A percentile compares a stretch with the other conserved stretches of the same genome.
Conservation (phyloP, 768 basidiomycete genomes). For the Candolleomyces aberdarensis region DNA sequence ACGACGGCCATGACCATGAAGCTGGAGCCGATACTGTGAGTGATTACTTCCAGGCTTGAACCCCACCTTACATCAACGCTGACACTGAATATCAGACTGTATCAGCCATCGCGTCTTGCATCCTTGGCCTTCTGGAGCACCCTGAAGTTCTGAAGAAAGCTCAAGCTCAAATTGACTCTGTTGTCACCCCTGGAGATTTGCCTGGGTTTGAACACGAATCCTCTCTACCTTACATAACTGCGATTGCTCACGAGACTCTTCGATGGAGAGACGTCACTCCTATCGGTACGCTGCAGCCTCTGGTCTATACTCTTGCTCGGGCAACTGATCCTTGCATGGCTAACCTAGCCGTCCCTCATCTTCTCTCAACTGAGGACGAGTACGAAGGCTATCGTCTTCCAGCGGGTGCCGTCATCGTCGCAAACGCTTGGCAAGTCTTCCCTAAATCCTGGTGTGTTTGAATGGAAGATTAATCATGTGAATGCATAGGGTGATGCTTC, state of each 20-base stretch:
- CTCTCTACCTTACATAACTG: constrained; percentile 28
- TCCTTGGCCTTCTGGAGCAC: constrained; percentile 10
- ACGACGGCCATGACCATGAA: not conserved
- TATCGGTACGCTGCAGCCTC: constrained; percentile 14
- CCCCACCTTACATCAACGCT: too few relatives aligned
- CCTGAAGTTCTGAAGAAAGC: constrained; percentile 24
- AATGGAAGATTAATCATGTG: not conserved
- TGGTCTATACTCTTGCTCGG: not conserved
- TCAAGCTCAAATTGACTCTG: constrained; percentile 31
- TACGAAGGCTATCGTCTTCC: constrained; percentile 29
- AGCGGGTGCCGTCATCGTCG: constrained; percentile 27
- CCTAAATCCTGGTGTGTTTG: not conserved
- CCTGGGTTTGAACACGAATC: constrained; percentile 28
- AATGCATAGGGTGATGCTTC: constrained; percentile 37
- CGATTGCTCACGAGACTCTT: constrained; percentile 26
- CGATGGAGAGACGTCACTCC: constrained; percentile 25
- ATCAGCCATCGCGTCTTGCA: constrained; percentile 10
- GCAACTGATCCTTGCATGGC: not conserved
- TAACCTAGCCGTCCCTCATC: constrained; percentile 18
- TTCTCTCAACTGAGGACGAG: constrained; percentile 22
- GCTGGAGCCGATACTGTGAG: constrained; percentile 20
- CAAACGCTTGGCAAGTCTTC: constrained; percentile 28
- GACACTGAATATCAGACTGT: not conserved
- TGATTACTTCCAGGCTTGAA: too few relatives aligned
- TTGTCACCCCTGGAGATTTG: constrained; percentile 25